Conservation (phyloP, 192 early-diverging fungal genomes). For the Neocallimastix lanati region DNA sequence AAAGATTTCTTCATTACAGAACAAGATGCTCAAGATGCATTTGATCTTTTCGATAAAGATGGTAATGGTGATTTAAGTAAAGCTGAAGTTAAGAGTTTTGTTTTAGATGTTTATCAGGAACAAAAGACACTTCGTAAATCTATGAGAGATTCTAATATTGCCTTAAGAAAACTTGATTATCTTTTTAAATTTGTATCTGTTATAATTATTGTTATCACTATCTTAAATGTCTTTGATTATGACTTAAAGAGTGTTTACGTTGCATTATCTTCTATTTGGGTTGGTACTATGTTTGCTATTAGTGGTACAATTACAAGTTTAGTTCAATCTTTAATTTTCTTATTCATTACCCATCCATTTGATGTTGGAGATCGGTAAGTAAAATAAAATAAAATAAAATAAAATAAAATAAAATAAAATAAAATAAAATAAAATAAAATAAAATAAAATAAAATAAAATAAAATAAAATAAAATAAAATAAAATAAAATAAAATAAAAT, state of each 20-base stretch:
- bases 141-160: slow-evolving; percentile 64
- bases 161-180: slow-evolving; percentile 59
- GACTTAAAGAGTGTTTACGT: not conserved
- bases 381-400: not conserved
- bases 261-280: not conserved
- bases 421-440: no score
- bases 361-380: not conserved
- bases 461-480: no score
- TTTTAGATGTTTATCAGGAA: slow-evolving; percentile 68
- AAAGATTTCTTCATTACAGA: slow-evolving; percentile 54
- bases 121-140: slow-evolving; percentile 49
- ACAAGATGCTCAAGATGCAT: slow-evolving; percentile 57
- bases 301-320: not conserved
- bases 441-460: no score
- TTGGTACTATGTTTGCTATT: not conserved
- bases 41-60: slow-evolving; percentile 74
- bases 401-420: no score
- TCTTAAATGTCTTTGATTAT: not conserved
- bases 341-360: not conserved
- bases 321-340: not conserved
- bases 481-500: no score
- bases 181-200: not conserved
- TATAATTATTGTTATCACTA: not conserved
- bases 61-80: slow-evolving; percentile 70
- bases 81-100: slow-evolving; percentile 58